These are phyloP conservation scores for Mycena alexandri DNA, from an alignment of 768 basidiomycete species.

Conservation along the genomic window DNA sequence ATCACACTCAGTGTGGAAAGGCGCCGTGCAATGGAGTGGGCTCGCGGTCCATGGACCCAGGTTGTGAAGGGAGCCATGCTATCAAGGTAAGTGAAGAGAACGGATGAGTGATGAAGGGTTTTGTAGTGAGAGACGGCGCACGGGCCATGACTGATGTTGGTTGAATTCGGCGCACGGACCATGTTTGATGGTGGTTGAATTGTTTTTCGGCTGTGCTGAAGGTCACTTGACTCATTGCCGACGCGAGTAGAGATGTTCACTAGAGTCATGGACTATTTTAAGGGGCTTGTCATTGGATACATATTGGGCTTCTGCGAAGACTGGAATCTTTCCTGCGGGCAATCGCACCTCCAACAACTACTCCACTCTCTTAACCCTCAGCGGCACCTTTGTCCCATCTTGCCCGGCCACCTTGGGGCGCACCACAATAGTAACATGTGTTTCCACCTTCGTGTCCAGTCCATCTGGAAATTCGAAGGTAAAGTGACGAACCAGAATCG, in stretches of 20 bases:
- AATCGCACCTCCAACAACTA: background rate
- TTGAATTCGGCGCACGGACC: too few species aligned
- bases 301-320: too few species aligned
- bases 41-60: constrained; percentile 24
- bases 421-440: constrained; percentile 29
- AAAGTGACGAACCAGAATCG: constrained; percentile 47
- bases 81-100: constrained; percentile 13
- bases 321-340: too few species aligned
- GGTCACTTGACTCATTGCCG: too few species aligned
- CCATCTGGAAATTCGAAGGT: constrained; percentile 46
- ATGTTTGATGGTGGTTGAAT: too few species aligned
- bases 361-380: constrained; percentile 27
- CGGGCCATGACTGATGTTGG: constrained; percentile 27
- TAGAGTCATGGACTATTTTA: too few species aligned
- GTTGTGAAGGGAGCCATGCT: constrained; percentile 25
- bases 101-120: background rate
- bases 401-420: constrained; percentile 37
- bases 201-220: too few species aligned
- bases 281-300: too few species aligned
- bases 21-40: constrained; percentile 65
- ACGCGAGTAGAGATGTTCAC: too few species aligned
- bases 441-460: constrained; percentile 41
- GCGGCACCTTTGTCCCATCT: constrained; percentile 14
- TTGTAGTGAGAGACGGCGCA: constrained; percentile 24
- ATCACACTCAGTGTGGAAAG: constrained; percentile 60